Evolutionary conservation across 306 rosid genomes (phyloP), one percentile per base, ranked within the genome.

Genomic region (Prunus kanzakura): DNA sequence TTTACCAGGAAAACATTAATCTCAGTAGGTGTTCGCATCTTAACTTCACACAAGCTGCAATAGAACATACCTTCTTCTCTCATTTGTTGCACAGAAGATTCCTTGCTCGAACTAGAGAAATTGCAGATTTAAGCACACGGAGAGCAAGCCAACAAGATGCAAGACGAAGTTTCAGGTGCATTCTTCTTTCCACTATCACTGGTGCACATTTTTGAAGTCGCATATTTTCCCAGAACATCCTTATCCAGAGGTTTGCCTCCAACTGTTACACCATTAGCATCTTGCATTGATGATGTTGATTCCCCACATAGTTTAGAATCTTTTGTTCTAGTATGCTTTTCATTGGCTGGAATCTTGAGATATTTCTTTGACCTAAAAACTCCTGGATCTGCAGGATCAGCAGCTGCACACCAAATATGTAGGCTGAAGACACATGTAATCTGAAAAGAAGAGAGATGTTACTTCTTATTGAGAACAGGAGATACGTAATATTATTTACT

Each of bases 331-430:
- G 84, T 80, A 79, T 69, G 82, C 84, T 89, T 89, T 80, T 71
- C 91, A 69, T 71, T 63, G 13, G 86, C 93, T 3, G 82, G 88
- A 80, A 89, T 77, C 52, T 90, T 79, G 46, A 89, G 88, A 80
- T 95, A 92, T 80, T 90, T 92, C 76, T 92, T 95, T 52, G 98
- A 95, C 82, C 84, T 92, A 73, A 95, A 95, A 71, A 95, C 98
- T 82, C 98, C 97, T 7, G 88, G 83, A 82, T 95, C 99, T 4
- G 96, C 99, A 14, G 99, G 99, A 86, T 95, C 98, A 25, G 98
- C 95, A 45, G 96, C 97, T 13, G 98, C 96, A 32, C 98, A 92
- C 98, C 98, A 95, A 74, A 92, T 83, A 78, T 90, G 92, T 49
- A 95, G 96, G 81, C 97, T 83, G 74, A 95, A 87, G 76, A 84